Evolutionary conservation across 805 yeast species (phyloP), one percentile per base, ranked within the genome.

Genomic region (Candida krabiensis): DNA sequence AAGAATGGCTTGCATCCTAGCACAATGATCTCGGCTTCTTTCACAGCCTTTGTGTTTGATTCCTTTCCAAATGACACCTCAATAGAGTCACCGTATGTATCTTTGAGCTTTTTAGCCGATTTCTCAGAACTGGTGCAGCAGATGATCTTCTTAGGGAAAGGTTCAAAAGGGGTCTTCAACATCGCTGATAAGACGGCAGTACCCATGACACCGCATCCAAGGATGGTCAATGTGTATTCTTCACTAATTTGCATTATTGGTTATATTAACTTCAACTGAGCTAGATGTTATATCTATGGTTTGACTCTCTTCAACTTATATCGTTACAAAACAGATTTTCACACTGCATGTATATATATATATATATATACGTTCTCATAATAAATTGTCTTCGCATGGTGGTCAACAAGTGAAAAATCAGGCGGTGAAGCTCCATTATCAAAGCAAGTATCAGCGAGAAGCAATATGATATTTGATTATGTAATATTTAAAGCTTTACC

Each of bases 171-270:
- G 3, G 72, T 60, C 35, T 75, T 73, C 37, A 86, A 66, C 31
- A 86, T 79, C 9, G 98, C 96, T 9, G 86, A 73, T 22, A 87
- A 73, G 32, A 93, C 86, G 9, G 98, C 96, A 13, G 91, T 83
- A 42, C 98, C 98, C 88, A 93, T 86, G 38, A 86, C 89, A 44
- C 99, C 99, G 54, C 96, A 80, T 24, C 97, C 99, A 38, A 93
- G 71, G 21, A 93, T 80, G 13, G 90, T 75, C 37, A 91, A 33
- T 9, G 63, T 58, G 35, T 53, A 60, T 7, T 45, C 41, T 41
- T 46, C 51, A 37, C 36, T 40, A 13, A 7, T 23, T 22, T 26
- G 8, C 14, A 26, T n/a, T 26, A 9, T n/a, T n/a, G 14, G 9
- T 8, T 26, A n/a, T 8, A 12, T 9, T 9, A 23, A 23, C 25